Conservation (phyloP, 352 stramenopile species). For the Phytophthora vignae region DNA sequence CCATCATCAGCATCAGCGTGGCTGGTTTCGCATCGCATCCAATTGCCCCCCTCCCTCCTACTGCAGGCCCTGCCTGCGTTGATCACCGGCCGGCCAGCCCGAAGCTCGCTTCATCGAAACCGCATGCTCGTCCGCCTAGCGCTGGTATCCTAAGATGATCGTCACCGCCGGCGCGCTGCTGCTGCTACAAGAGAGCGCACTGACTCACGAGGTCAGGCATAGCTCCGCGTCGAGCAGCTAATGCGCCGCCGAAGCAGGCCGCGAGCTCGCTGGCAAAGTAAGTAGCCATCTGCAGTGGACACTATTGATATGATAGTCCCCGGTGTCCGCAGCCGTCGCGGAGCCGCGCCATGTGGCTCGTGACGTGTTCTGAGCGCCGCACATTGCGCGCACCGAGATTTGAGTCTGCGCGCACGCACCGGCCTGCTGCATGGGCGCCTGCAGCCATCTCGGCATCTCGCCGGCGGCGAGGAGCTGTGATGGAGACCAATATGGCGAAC, state of each 20-base stretch:
- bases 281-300: conserved; percentile 22
- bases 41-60: too few species aligned
- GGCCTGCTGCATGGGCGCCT: conserved; percentile 2
- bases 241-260: conserved; percentile 21
- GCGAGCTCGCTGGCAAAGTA: conserved; percentile 13
- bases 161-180: too few species aligned
- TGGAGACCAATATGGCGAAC: conserved; percentile 16
- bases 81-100: neutral
- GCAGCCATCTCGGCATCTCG: neutral
- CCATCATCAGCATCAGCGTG: neutral
- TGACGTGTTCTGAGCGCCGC: conserved; percentile 18
- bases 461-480: conserved; percentile 12
- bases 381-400: conserved; percentile 10
- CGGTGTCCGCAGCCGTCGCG: conserved; percentile 14
- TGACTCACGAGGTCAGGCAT: conserved; percentile 10
- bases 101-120: neutral
- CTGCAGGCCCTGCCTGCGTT: neutral
- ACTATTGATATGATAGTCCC: neutral
- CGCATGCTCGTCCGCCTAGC: neutral
- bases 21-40: neutral
- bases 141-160: too few species aligned
- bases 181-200: neutral
- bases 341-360: conserved; percentile 8
- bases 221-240: conserved; percentile 10
- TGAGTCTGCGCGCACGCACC: conserved; percentile 2